Base-by-base conservation (phyloP, 2,329 filamentous ascomycete genomes). In the Torrubiellomyces zombiae region DNA sequence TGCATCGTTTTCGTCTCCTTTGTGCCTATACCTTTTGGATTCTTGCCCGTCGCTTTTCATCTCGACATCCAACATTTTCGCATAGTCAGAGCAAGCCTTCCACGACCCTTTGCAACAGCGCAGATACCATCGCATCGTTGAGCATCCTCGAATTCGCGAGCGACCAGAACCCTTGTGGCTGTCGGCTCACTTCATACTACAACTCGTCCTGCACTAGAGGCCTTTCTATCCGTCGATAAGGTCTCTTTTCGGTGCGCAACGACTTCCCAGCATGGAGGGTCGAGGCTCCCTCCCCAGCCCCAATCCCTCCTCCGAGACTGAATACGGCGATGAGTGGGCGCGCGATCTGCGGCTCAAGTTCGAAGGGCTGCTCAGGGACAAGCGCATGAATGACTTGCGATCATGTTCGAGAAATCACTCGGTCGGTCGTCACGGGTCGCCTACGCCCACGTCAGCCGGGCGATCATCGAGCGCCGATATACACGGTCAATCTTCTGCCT, bases 351-450 rank as follows among this genome's bases (percentile, higher is more conserved):
- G 79, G 25, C 58, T 76, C 40, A 77, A 82, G 44, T 94, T 94
- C 50, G 81, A 92, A 47, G 76, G 83, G 35, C 59, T 92, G 32
- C 63, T 95, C 44, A 76, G 80, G 48, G 82, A 79, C 29, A 85
- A 80, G 58, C 71, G 83, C 49, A 72, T 93, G 60, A 85, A 81
- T 47, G 79, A 85, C 35, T 63, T 94, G 17, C 53, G 55, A 25
- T 38, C 47, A 6, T 37, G 39, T 13, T 44, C 51, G 15, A 72
- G 76, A 39, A 67, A 72, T 37, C 58, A 62, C 28, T 70, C 73
- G 16, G 63, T 75, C 60, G 21, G 24, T 8, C 67, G 71, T 36
- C 57, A 62, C 27, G n/a, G n/a, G n/a, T n/a, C n/a, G n/a, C n/a
- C n/a, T n/a, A 69, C 72, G 14, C 62, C 75, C 62, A 20, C 35